phyloP scores from a whole-genome alignment of 768 basidiomycete genomes.

The Crepidotus variabilis region DNA sequence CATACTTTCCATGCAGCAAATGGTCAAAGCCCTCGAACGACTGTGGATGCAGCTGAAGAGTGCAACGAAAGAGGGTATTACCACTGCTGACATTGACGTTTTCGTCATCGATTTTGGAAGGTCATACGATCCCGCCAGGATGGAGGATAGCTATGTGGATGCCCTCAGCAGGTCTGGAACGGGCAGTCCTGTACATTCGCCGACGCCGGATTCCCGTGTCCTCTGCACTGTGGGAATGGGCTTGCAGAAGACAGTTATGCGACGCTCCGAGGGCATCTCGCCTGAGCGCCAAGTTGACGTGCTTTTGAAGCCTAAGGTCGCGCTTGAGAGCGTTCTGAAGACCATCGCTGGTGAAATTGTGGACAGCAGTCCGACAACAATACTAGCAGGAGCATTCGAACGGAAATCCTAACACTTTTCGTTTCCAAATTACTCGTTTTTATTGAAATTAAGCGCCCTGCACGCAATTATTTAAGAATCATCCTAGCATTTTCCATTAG shows the following conservation, averaged over 20 bases:
- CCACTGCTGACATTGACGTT: conserved; percentile 21
- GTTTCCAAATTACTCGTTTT: no score
- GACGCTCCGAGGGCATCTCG: not conserved
- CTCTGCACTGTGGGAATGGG: conserved; percentile 9
- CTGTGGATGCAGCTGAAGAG: conserved; percentile 14
- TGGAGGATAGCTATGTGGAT: conserved; percentile 24
- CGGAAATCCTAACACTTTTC: not conserved
- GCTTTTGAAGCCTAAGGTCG: conserved; percentile 9
- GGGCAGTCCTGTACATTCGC: not conserved
- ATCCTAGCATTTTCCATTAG: not conserved
- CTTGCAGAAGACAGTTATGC: conserved; percentile 1
- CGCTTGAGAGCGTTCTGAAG: conserved; percentile 11
- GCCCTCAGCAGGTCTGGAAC: not conserved
- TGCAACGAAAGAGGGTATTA: conserved; percentile 19
- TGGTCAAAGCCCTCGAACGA: conserved; percentile 12
- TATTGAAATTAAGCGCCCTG: not conserved
- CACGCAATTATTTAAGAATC: not conserved
- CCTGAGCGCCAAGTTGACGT: conserved; percentile 5
- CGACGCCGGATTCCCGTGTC: conserved; percentile 1
- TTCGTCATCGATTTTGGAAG: conserved; percentile 7
- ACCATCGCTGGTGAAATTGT: conserved; percentile 1
- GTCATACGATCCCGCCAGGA: conserved; percentile 10
- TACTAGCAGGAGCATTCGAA: not conserved
- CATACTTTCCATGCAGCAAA: conserved; percentile 10
- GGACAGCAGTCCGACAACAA: not conserved